These are phyloP conservation scores for Gossypium schwendimanii DNA, from an alignment of 441 rosid genomes.

Conservation along the genomic window DNA sequence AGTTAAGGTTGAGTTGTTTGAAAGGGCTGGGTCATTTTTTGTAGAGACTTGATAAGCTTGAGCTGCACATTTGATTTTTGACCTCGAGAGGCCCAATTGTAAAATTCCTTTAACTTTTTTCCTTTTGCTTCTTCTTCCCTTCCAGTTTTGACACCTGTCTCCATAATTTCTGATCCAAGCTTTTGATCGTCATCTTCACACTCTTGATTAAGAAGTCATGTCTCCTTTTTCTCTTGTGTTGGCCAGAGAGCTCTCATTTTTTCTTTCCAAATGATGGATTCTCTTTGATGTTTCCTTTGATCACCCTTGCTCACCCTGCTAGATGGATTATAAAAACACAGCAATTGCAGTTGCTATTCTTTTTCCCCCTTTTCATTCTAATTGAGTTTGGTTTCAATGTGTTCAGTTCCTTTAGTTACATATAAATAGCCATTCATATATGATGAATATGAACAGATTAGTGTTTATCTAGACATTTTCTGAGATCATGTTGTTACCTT, in stretches of 20 bases:
- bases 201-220: neutral
- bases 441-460: neutral
- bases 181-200: neutral
- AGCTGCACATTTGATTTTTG: neutral
- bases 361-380: neutral
- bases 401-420: neutral
- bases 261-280: neutral
- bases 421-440: neutral
- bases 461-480: neutral
- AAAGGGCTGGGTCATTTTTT: neutral
- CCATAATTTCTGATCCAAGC: neutral
- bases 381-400: constrained; percentile 3
- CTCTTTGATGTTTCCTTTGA: neutral
- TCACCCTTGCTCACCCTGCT: neutral
- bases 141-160: neutral
- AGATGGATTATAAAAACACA: neutral
- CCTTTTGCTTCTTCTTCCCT: neutral
- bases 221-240: neutral
- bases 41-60: neutral
- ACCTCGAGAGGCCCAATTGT: neutral
- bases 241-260: neutral
- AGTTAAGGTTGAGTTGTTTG: neutral
- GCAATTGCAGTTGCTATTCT: neutral
- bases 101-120: neutral
- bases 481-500: neutral